Evolutionary conservation across 306 rosid genomes (phyloP).

Genomic region (Vigna radiata): DNA sequence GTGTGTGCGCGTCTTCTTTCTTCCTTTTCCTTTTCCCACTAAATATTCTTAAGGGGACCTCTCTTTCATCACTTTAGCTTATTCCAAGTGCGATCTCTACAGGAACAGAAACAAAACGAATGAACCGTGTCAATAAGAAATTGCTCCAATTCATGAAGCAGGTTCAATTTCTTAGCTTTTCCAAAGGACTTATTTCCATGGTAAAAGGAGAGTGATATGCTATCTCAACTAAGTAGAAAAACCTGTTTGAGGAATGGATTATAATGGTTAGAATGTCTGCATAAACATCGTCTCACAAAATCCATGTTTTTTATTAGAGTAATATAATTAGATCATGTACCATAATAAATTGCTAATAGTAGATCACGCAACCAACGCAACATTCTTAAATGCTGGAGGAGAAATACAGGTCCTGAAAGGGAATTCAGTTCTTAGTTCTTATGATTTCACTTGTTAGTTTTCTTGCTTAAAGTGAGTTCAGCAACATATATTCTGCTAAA

Average conservation of each 20-base stretch:
- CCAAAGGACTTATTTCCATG: not conserved
- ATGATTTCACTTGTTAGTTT: constrained; percentile 7
- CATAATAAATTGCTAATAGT: constrained; percentile 2
- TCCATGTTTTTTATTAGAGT: too few species aligned
- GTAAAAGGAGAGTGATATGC: too few species aligned
- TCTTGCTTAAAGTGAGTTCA: not conserved
- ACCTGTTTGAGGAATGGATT: too few species aligned
- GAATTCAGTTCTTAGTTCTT: constrained; percentile 1
- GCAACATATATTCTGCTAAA: not conserved
- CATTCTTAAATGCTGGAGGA: not conserved
- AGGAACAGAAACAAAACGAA: constrained; percentile 10
- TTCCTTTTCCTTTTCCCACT: constrained; percentile 14
- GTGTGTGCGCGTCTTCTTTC: not conserved
- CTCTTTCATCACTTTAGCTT: constrained; percentile 29
- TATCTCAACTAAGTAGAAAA: too few species aligned
- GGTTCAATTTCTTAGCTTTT: constrained; percentile 22
- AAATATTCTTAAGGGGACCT: constrained; percentile 18
- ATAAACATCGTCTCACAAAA: too few species aligned
- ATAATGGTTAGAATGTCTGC: too few species aligned
- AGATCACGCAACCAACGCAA: not conserved
- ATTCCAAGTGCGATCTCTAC: not conserved
- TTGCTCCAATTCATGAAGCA: constrained; percentile 11
- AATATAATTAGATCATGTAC: not conserved
- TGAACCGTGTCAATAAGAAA: constrained; percentile 1
- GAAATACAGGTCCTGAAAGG: not conserved